Conservation (phyloP, 2,329 filamentous ascomycete species). For the Penicillium janthinellum region DNA sequence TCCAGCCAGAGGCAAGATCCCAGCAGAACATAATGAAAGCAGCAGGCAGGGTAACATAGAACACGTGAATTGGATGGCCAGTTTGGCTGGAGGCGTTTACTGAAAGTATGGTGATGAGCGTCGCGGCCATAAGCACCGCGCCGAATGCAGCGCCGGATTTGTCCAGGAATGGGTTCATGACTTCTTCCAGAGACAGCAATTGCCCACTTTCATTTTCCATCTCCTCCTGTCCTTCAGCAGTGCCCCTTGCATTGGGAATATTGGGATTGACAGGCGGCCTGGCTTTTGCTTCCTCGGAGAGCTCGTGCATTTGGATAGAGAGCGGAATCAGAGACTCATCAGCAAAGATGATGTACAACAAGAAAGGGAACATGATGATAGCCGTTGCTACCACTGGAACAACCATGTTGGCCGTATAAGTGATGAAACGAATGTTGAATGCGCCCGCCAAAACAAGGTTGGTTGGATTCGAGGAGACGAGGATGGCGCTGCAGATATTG, state of each 20-base stretch:
- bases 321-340: constrained; percentile 65
- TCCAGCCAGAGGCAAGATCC: constrained; percentile 67
- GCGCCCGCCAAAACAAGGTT: constrained; percentile 74
- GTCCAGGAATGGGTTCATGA: constrained; percentile 74
- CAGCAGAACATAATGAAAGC: constrained; percentile 69
- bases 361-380: constrained; percentile 67
- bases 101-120: constrained; percentile 65
- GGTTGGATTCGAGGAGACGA: constrained; percentile 77
- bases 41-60: constrained; percentile 69
- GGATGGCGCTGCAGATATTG: constrained; percentile 71
- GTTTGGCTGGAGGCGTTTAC: constrained; percentile 63
- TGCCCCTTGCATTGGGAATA: constrained; percentile 65
- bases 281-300: constrained; percentile 59
- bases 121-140: constrained; percentile 65
- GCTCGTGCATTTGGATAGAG: constrained; percentile 68
- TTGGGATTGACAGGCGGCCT: constrained; percentile 70
- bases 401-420: constrained; percentile 77
- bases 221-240: constrained; percentile 57
- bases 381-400: constrained; percentile 70
- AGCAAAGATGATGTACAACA: constrained; percentile 70
- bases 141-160: constrained; percentile 66
- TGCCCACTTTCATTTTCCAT: constrained; percentile 55
- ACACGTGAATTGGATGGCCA: constrained; percentile 60
- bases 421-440: constrained; percentile 70
- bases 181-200: constrained; percentile 66